Percentiles rank a stretch among this genome's conserved stretches.
phyloP scores from a whole-genome alignment of 371 early-diverging fungal genomes.

The Mucor velutinosus region DNA sequence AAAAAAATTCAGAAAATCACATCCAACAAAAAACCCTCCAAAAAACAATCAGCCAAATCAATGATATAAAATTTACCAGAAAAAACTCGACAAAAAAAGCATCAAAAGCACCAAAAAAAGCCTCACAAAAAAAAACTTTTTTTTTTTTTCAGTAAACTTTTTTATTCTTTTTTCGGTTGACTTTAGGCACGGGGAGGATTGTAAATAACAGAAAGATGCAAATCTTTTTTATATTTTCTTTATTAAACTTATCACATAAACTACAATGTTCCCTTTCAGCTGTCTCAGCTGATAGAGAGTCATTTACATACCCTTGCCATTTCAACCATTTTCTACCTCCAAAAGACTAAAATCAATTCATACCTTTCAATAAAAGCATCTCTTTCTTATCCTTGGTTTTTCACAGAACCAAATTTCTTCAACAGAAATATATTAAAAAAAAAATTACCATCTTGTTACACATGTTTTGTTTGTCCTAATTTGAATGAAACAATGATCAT shows the following conservation, averaged over 20 bases:
- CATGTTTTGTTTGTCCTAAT: neutral
- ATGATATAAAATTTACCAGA: neutral
- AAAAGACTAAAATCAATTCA: neutral
- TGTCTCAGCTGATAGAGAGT: conserved; percentile 8
- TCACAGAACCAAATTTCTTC: conserved; percentile 19
- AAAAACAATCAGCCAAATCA: conserved; percentile 16
- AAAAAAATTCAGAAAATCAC: conserved; percentile 8
- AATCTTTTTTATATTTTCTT: conserved; percentile 19
- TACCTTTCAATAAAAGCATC: conserved; percentile 4
- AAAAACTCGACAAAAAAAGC: neutral
- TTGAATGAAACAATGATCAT: neutral
- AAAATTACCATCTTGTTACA: neutral
- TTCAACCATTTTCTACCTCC: conserved; percentile 6
- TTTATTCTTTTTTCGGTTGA: conserved; percentile 9
- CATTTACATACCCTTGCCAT: conserved; percentile 35
- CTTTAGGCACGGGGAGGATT: conserved; percentile 35
- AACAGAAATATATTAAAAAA: conserved; percentile 19
- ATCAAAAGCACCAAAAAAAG: conserved; percentile 7
- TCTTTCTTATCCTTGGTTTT: conserved; percentile 9
- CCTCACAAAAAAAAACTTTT: conserved; percentile 16
- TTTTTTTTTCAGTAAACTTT: conserved; percentile 5
- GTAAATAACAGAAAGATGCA: conserved; percentile 28
- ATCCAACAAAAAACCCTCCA: conserved; percentile 2
- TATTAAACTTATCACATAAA: conserved; percentile 6
- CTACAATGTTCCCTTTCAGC: conserved; percentile 17